Base-by-base conservation (phyloP, 495 filamentous ascomycete genomes). In the Hamigera avellanea region DNA sequence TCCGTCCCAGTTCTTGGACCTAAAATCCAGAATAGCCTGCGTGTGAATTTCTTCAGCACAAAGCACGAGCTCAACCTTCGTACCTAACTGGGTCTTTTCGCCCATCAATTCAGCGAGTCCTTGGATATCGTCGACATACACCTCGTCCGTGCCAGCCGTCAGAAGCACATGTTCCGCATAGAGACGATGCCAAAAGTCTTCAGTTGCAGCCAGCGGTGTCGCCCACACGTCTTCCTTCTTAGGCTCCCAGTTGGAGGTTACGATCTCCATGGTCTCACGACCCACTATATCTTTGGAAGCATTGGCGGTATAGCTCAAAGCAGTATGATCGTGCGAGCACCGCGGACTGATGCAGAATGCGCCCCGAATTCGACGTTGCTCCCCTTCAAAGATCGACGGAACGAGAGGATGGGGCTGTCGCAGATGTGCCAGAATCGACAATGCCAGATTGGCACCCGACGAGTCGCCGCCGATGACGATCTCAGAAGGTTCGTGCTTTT, bases 381-480 rank as follows among this genome's bases (percentile, higher is more conserved):
- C 26, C 3, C 14, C 14, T 16, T 37, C 21, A 7, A 13, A 23
- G 1, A 43, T 17, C 6, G 29, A 26, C 5, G 45, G 43, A 19
- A 64, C 41, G 1, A 38, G 35, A 6, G 63, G 55, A 35, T 71
- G 63, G 1, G 71, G 67, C 40, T 72, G 67, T 0, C 62, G 41
- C 15, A 33, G 32, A 72, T 45, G 71, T 0, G 58, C 62, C 5
- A 74, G 49, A 8, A 75, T 27, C 12, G 52, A 43, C 10, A 69
- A 33, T 13, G 50, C 44, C 2, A 74, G 46, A 37, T 75, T 71
- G 7, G 48, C 72, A 39, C 72, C 69, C 0, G 72, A 72, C 6
- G 66, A 72, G 53, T 75, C 71, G 16, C 71, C 71, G 21, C 36
- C 60, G 1, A 75, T 27, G 32, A 59, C 41, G 34, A 75, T 50